Evolutionary conservation across 306 rosid genomes (phyloP).

Genomic region (Glycyrrhiza uralensis): DNA sequence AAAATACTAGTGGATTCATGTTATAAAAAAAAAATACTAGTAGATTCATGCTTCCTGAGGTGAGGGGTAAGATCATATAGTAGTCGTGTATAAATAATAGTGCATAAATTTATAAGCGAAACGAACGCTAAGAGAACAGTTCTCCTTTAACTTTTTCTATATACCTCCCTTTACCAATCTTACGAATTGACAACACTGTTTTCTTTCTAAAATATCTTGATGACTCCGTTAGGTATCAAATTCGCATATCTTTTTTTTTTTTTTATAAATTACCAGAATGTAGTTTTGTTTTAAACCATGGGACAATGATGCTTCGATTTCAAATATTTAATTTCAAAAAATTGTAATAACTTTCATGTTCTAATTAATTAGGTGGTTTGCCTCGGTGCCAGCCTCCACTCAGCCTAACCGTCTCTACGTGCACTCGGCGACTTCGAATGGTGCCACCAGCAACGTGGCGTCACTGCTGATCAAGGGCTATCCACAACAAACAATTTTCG

Average conservation of each 20-base stretch:
- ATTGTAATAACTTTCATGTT: too few relatives aligned
- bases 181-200: neutral
- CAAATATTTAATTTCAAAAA: neutral
- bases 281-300: neutral
- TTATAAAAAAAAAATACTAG: too few relatives aligned
- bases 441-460: conserved; percentile 75
- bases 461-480: conserved; percentile 51
- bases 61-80: too few relatives aligned
- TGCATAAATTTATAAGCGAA: too few relatives aligned
- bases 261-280: neutral
- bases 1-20: too few relatives aligned
- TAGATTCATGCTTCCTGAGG: too few relatives aligned
- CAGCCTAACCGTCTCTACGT: conserved; percentile 83
- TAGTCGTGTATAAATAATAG: too few relatives aligned
- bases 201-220: neutral
- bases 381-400: conserved; percentile 76
- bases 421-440: conserved; percentile 80
- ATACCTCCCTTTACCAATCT: too few relatives aligned
- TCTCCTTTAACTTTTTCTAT: neutral
- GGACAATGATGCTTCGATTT: neutral
- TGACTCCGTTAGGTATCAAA: neutral
- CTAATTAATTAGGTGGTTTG: conserved; percentile 91
- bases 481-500: conserved; percentile 77
- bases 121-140: too few relatives aligned
- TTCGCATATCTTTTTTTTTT: neutral